phyloP scores from a whole-genome alignment of 179 eudicot genomes.

The Spergularia azorica region DNA sequence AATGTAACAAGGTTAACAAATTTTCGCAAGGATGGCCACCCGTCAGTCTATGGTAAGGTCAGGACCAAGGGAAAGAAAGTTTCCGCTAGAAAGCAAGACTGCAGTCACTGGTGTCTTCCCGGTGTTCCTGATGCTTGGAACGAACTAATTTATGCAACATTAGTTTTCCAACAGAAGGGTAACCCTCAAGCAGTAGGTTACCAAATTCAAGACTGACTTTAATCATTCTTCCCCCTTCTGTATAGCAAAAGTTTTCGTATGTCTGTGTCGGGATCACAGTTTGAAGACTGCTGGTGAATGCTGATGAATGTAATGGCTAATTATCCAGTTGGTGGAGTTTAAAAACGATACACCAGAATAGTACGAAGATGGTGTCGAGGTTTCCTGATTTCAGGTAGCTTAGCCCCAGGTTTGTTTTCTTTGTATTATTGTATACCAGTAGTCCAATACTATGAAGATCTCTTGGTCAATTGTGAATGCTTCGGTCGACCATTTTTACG shows the following conservation, averaged over 20 bases:
- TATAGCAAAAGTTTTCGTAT: no score
- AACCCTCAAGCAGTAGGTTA: not conserved
- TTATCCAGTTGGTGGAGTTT: no score
- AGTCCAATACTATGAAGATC: no score
- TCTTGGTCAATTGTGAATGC: no score
- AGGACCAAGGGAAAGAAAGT: slow-evolving; percentile 41
- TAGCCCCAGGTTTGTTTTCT: no score
- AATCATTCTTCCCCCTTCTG: not conserved
- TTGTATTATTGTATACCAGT: no score
- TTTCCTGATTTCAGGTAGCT: no score
- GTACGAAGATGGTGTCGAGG: no score
- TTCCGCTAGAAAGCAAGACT: slow-evolving; percentile 72
- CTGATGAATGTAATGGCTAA: no score
- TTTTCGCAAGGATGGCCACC: slow-evolving; percentile 90
- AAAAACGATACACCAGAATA: not conserved
- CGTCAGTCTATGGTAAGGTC: slow-evolving; percentile 71
- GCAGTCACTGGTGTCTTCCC: slow-evolving; percentile 99
- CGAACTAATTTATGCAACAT: slow-evolving; percentile 72
- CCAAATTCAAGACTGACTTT: not conserved
- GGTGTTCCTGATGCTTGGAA: slow-evolving; percentile 99
- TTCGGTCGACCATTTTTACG: no score
- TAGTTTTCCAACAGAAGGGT: slow-evolving; percentile 43
- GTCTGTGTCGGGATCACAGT: no score
- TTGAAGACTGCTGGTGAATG: no score
- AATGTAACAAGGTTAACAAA: slow-evolving; percentile 80